These are phyloP conservation scores for Fusarium sp. DNA, from an alignment of 2,329 filamentous ascomycete species.

Conservation along the genomic window DNA sequence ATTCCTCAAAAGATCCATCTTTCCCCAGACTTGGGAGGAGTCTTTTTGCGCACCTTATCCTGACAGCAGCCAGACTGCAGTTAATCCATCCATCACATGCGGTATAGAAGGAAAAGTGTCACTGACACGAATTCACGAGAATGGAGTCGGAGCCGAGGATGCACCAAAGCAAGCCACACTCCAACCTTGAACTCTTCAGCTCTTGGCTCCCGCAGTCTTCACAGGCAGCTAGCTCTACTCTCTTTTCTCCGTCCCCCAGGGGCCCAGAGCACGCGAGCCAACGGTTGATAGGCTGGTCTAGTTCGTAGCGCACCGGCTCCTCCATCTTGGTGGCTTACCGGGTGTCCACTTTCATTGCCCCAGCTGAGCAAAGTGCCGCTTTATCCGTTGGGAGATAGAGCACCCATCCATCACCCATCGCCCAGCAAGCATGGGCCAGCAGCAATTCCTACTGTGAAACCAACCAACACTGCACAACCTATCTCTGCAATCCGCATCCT, in stretches of 20 bases:
- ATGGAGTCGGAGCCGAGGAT: conserved; percentile 5
- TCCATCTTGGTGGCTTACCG: conserved; percentile 1
- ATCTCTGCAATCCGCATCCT: conserved; percentile 4
- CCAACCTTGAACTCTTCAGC: not conserved
- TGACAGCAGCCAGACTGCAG: not conserved
- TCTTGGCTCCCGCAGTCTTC: not conserved
- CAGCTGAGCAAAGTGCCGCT: conserved; percentile 38
- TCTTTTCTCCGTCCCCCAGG: not conserved
- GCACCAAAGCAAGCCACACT: conserved; percentile 3
- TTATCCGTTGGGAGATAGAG: conserved; percentile 38
- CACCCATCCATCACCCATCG: not conserved
- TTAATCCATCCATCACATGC: not conserved
- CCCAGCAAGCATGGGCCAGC: conserved; percentile 1
- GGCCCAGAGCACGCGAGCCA: conserved; percentile 15
- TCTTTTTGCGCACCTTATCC: conserved; percentile 1
- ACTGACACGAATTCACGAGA: not conserved
- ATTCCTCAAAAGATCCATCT: conserved; percentile 26
- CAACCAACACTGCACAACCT: conserved; percentile 7
- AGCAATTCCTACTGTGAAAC: conserved; percentile 13
- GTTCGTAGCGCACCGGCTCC: not conserved
- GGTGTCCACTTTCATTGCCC: conserved; percentile 28
- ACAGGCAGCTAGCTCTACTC: not conserved
- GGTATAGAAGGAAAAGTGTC: not conserved
- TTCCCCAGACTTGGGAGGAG: conserved; percentile 27
- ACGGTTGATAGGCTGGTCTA: conserved; percentile 27